Percentiles rank a stretch among this genome's conserved stretches.
Evolutionary conservation across 768 basidiomycete genomes (phyloP).

Genomic region (Rhodotorula taiwanensis): DNA sequence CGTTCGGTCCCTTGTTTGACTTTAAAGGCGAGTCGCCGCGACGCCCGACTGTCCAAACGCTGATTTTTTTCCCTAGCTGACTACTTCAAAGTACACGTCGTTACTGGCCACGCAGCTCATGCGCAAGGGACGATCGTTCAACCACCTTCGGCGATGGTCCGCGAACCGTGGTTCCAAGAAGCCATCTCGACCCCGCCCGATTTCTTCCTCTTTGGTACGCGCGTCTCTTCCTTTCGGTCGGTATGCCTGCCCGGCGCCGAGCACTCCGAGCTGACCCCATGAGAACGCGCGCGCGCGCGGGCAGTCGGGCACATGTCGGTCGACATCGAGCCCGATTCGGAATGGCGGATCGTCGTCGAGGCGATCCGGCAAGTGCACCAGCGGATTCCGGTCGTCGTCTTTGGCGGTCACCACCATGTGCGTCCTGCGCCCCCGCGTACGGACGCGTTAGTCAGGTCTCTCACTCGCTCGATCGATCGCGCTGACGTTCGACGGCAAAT

Average conservation of each 20-base stretch:
- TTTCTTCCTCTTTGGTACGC: conserved; percentile 69
- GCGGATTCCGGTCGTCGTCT: conserved; percentile 69
- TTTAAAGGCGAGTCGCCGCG: conserved; percentile 52
- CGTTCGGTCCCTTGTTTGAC: conserved; percentile 70
- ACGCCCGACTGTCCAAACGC: too few species aligned
- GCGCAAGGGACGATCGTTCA: conserved; percentile 68
- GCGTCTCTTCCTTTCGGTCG: background rate
- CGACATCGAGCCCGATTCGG: conserved; percentile 49
- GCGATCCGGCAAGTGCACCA: conserved; percentile 68
- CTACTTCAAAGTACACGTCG: too few species aligned
- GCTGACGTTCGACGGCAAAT: too few species aligned
- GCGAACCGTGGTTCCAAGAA: conserved; percentile 71
- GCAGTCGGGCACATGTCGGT: conserved; percentile 66
- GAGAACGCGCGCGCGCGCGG: background rate
- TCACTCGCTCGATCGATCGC: too few species aligned
- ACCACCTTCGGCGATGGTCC: conserved; percentile 64
- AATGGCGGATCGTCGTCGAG: conserved; percentile 66
- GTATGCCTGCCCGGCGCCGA: too few species aligned
- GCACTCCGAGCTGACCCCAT: too few species aligned
- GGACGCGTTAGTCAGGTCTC: too few species aligned
- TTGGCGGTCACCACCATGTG: conserved; percentile 56
- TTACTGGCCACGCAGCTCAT: conserved; percentile 51
- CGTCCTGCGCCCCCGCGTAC: too few species aligned
- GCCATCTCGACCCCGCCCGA: conserved; percentile 76
- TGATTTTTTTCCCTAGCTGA: too few species aligned